phyloP scores from a whole-genome alignment of 2,329 filamentous ascomycete genomes.

The Neofusicoccum sp. region DNA sequence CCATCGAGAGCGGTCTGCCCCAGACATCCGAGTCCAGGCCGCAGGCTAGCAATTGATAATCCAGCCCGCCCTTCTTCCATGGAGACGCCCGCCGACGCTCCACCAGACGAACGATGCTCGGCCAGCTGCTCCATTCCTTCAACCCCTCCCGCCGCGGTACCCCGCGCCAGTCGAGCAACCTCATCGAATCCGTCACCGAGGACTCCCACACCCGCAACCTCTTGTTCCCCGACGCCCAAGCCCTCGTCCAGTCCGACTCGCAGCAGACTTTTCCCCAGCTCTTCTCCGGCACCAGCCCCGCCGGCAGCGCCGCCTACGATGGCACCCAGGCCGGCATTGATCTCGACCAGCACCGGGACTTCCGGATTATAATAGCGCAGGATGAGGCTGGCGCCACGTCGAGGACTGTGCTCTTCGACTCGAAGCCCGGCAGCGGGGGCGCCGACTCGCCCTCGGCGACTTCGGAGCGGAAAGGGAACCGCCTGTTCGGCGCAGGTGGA shows the following conservation, averaged over 20 bases:
- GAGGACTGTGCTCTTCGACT: constrained; percentile 43
- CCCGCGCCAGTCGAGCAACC: constrained; percentile 28
- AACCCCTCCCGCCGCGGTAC: constrained; percentile 30
- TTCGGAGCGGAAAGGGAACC: constrained; percentile 24
- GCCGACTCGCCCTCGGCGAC: constrained; percentile 30
- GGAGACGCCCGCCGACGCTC: constrained; percentile 11
- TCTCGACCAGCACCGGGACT: constrained; percentile 41
- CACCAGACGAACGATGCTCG: constrained; percentile 33
- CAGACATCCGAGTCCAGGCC: constrained; percentile 15
- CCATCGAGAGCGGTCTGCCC: constrained; percentile 6
- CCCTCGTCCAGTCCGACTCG: constrained; percentile 35
- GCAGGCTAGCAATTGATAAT: constrained; percentile 18
- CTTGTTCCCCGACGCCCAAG: constrained; percentile 40
- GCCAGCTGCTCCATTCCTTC: constrained; percentile 38
- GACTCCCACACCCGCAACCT: constrained; percentile 42
- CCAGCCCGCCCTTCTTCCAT: constrained; percentile 1
- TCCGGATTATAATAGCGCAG: constrained; percentile 45
- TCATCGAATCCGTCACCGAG: constrained; percentile 39
- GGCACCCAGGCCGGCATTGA: constrained; percentile 43
- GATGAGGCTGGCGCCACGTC: constrained; percentile 37
- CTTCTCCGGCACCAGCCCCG: neutral
- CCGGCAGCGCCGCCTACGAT: constrained; percentile 56
- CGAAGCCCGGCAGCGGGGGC: constrained; percentile 36
- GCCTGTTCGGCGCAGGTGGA: constrained; percentile 23
- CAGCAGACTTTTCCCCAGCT: constrained; percentile 24